Conservation (phyloP, 2,329 filamentous ascomycete genomes). For the Periglandula ipomoeae region DNA sequence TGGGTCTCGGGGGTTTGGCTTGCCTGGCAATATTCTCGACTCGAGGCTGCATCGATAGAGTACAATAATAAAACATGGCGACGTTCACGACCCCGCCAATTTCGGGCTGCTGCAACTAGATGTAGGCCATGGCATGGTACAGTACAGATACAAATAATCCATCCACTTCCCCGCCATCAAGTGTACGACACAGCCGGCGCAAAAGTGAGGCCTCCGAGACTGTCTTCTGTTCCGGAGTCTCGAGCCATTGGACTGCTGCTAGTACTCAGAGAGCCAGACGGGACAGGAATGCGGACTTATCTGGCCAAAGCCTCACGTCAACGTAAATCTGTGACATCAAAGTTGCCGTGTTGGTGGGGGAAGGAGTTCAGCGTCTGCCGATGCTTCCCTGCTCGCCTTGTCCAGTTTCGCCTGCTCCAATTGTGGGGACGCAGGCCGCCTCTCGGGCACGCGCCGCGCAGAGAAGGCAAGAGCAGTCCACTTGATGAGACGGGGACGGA, state of each 20-base stretch:
- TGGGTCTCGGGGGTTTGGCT: too few species aligned
- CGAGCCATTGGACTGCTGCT: neutral
- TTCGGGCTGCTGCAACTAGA: neutral
- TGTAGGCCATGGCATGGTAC: neutral
- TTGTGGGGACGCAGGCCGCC: neutral
- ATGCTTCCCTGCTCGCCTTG: too few species aligned
- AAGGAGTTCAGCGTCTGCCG: too few species aligned
- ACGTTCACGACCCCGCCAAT: too few species aligned
- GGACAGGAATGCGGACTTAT: neutral
- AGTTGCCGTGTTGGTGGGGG: neutral
- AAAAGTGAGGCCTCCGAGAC: neutral
- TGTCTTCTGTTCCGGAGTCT: neutral
- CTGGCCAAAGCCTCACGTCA: neutral
- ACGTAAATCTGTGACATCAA: neutral
- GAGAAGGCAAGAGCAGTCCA: neutral
- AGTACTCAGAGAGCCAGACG: too few species aligned
- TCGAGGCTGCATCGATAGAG: too few species aligned
- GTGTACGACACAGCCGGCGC: neutral
- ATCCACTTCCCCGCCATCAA: neutral
- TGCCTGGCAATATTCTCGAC: too few species aligned
- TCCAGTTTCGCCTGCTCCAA: too few species aligned
- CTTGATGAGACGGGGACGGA: too few species aligned
- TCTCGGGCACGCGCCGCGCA: neutral
- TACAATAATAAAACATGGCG: too few species aligned
- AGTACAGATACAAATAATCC: neutral